These are phyloP conservation scores for Malassezia caprae DNA, from an alignment of 1,284 basidiomycete species.

Conservation along the genomic window DNA sequence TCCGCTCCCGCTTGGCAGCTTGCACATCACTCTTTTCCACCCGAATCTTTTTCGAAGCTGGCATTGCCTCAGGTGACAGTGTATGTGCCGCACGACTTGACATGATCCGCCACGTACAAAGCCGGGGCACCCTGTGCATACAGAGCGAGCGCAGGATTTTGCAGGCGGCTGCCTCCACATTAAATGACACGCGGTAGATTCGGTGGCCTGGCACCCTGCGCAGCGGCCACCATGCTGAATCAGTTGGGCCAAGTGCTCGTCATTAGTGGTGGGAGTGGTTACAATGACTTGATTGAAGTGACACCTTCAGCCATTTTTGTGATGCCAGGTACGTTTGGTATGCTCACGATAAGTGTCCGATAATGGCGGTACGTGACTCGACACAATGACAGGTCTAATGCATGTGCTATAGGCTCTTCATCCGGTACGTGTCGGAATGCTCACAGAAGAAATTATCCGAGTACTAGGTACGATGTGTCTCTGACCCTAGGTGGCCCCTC, in stretches of 20 bases:
- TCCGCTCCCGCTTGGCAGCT: slow-evolving; percentile 23
- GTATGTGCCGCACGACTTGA: neutral
- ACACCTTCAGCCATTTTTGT: slow-evolving; percentile 51
- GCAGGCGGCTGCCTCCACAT: neutral
- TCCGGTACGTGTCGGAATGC: slow-evolving; percentile 6
- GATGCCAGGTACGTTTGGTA: slow-evolving; percentile 26
- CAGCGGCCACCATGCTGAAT: neutral
- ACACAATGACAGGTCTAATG: neutral
- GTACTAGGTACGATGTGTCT: slow-evolving; percentile 17
- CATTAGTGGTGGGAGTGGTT: slow-evolving; percentile 53
- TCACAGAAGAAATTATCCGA: slow-evolving; percentile 29
- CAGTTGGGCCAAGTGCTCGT: slow-evolving; percentile 42
- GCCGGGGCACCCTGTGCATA: neutral
- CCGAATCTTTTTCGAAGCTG: slow-evolving; percentile 2
- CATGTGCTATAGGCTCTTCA: slow-evolving; percentile 9
- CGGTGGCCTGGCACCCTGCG: neutral
- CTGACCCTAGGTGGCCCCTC: slow-evolving; percentile 30
- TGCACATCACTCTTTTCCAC: neutral
- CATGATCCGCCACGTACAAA: neutral
- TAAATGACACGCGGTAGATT: neutral
- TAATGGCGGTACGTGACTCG: slow-evolving; percentile 52
- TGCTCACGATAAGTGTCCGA: slow-evolving; percentile 58
- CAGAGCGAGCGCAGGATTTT: neutral
- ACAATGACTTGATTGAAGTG: slow-evolving; percentile 52
- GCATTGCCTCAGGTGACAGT: neutral